Conservation (phyloP, 306 rosid genomes). For the Astragalus membranaceus region DNA sequence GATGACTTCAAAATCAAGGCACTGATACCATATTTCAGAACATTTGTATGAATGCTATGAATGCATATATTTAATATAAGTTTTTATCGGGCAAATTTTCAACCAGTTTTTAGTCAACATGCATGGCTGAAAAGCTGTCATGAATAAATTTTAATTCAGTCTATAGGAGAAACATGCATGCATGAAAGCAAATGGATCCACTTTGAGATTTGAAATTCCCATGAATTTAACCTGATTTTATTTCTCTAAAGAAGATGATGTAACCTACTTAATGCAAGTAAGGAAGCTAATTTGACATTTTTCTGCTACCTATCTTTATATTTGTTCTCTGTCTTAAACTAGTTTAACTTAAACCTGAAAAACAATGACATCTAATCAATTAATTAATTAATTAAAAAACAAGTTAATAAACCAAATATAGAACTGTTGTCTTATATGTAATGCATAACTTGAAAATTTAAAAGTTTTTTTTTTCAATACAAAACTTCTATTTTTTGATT, state of each 20-base stretch:
- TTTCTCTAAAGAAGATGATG: neutral
- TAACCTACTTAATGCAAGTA: neutral
- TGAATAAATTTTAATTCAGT: neutral
- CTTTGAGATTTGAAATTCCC: conserved; percentile 14
- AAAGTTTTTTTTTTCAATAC: no score
- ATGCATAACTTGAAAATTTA: no score
- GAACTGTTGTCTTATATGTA: no score
- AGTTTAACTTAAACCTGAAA: neutral
- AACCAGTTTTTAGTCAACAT: conserved; percentile 18
- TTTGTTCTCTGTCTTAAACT: neutral
- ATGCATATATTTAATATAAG: neutral
- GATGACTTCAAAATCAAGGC: conserved; percentile 19
- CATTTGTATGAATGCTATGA: conserved; percentile 12
- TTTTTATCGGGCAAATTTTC: neutral
- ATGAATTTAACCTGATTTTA: neutral
- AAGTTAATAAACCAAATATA: neutral
- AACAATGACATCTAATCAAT: neutral
- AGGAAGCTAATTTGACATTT: neutral
- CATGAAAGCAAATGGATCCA: conserved; percentile 21
- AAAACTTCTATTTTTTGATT: no score
- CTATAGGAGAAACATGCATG: conserved; percentile 20
- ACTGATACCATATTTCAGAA: conserved; percentile 17
- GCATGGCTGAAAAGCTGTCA: conserved; percentile 22
- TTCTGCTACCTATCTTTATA: neutral
- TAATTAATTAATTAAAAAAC: no score